Conservation (phyloP, 2,329 filamentous ascomycete species). For the Fusarium chaquense region DNA sequence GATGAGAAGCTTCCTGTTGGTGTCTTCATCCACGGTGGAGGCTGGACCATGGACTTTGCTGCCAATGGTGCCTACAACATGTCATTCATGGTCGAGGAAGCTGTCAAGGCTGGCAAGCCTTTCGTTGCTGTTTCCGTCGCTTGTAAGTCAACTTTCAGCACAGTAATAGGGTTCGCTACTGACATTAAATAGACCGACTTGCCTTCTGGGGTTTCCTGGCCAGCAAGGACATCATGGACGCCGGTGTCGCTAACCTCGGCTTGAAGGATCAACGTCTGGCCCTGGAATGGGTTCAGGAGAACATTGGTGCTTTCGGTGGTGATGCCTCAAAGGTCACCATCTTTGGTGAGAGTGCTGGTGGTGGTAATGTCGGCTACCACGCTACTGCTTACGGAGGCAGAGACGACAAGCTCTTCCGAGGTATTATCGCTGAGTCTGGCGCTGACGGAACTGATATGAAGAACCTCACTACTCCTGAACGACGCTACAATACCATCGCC, state of each 20-base stretch:
- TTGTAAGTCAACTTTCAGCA: neutral
- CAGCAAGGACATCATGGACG: conserved; percentile 55
- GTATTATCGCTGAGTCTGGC: conserved; percentile 64
- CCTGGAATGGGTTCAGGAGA: conserved; percentile 63
- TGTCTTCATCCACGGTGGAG: conserved; percentile 54
- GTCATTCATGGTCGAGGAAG: conserved; percentile 66
- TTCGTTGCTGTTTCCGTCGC: conserved; percentile 41
- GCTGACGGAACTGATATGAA: conserved; percentile 48
- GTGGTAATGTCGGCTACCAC: conserved; percentile 61
- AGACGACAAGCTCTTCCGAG: conserved; percentile 66
- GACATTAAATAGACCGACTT: conserved; percentile 28
- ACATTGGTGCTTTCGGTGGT: conserved; percentile 59
- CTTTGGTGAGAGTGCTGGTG: conserved; percentile 61
- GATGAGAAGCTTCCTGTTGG: conserved; percentile 42
- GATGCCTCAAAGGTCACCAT: conserved; percentile 60
- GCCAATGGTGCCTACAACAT: conserved; percentile 69
- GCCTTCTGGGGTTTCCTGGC: conserved; percentile 61
- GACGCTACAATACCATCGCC: conserved; percentile 41
- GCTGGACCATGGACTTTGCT: conserved; percentile 56
- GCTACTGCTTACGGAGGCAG: conserved; percentile 64
- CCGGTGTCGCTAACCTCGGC: conserved; percentile 58
- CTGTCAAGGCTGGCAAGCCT: conserved; percentile 40
- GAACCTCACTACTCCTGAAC: conserved; percentile 24
- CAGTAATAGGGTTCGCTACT: accelerated
- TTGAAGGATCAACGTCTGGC: conserved; percentile 63